These are phyloP conservation scores for Penicillium coprophilum DNA, from an alignment of 495 filamentous ascomycete species.

Conservation along the genomic window DNA sequence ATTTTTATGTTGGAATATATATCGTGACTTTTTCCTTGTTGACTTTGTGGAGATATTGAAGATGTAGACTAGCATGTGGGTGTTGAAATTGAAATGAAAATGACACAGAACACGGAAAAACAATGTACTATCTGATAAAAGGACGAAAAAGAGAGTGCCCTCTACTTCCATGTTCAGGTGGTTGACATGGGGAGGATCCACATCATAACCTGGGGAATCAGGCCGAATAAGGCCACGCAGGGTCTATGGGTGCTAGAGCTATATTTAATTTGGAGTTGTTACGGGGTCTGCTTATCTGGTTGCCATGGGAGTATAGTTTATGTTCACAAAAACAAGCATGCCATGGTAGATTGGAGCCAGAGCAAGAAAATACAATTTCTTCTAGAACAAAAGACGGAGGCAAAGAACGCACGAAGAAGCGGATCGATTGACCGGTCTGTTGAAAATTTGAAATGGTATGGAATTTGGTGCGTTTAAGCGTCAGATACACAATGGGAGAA, in stretches of 20 bases:
- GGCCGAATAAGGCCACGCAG: constrained; percentile 3
- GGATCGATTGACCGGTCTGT: constrained; percentile 25
- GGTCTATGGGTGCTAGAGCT: constrained; percentile 1
- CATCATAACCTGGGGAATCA: constrained; percentile 7
- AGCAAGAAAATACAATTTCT: constrained; percentile 31
- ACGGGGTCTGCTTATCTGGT: neutral
- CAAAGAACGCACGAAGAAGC: constrained; percentile 13
- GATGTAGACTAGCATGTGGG: neutral
- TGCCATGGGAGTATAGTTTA: constrained; percentile 22
- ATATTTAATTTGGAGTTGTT: neutral
- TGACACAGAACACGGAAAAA: neutral
- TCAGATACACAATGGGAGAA: constrained; percentile 40
- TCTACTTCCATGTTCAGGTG: neutral
- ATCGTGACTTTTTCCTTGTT: neutral
- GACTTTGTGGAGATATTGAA: neutral
- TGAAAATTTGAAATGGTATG: constrained; percentile 40
- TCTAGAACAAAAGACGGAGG: constrained; percentile 21
- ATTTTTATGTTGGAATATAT: constrained; percentile 2
- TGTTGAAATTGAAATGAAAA: neutral
- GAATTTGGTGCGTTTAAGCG: constrained; percentile 43
- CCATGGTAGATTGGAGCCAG: constrained; percentile 29
- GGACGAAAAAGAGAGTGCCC: neutral
- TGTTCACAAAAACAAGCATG: constrained; percentile 15
- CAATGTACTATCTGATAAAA: neutral
- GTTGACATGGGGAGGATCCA: neutral